Base-by-base conservation (phyloP, 352 stramenopile genomes). In the Phytophthora pini region DNA sequence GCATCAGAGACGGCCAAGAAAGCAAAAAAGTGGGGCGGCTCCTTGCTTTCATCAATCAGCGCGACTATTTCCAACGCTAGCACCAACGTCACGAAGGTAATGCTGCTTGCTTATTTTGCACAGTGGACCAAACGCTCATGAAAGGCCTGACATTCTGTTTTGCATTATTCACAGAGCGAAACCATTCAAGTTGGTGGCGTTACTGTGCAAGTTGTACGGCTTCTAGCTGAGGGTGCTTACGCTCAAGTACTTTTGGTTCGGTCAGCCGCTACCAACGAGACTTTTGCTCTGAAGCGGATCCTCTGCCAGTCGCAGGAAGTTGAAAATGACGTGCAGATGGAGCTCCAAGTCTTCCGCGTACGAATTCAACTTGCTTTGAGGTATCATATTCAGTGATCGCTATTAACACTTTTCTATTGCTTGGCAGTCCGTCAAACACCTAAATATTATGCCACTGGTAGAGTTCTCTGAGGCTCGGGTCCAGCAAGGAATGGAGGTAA, bases 1-100 rank as follows among this genome's bases (percentile, higher is more conserved):
- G 87, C 85, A 3, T 77, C 80, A 0, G 87, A 94, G 62, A 94
- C 87, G 4, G 87, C 87, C n/a, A 92, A 94, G 68, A 95, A 95
- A 39, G 87, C 87, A 2, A 94, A 94, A 54, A 95, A 94, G 39
- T 95, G 85, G 87, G 87, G 87, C 22, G 85, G 82, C 0, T 93
- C 85, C 40, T 74, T 95, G 47, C 69, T 95, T 10, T 93, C 82
- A 13, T 89, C 85, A 4, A 89, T 93, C 40, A 92, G 83, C 26
- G 84, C 84, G 24, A 84, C 81, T 38, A 90, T 95, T 61, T 85
- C 84, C 22, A 93, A 54, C 46, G 84, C 85, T 13, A 75, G 70
- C 22, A 65, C 79, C 1, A 86, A 76, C 22, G 72, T 81, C 3
- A 67, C 77, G 10, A 92, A 92, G 80, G 83, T 90, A 34, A 22